Base-by-base conservation (phyloP, 805 yeast species). In the Aciculoconidium aculeatum region DNA sequence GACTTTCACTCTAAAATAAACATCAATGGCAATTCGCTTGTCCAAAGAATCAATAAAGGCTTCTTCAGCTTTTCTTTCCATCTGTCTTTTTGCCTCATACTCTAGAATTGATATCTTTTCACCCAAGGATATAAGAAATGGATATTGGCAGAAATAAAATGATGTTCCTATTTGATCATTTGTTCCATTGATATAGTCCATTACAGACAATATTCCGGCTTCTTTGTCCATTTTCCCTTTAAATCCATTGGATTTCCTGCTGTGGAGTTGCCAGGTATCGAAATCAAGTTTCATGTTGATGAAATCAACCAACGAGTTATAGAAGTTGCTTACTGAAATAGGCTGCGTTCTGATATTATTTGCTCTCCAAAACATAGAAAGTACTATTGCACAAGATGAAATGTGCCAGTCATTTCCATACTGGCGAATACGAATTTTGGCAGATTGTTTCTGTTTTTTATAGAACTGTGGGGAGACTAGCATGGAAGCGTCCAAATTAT, bases 61-160 rank as follows among this genome's bases (percentile, higher is more conserved):
- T 49, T 84, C 90, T 44, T 86, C 95, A 0, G 95, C 95, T 44
- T 80, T 78, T 30, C 80, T 60, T 44, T 82, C 92, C 95, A 87
- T 87, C 30, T 73, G 80, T 26, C 80, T 55, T 37, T 76, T 70
- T 0, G 90, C 86, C 47, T 86, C 95, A 49, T 83, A 77, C 42
- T 84, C 94, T 39, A 90, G 56, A 2, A 90, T 75, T 0, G 80
- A 66, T 2, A 87, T 80, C 51, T 90, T 90, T 1, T 86, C 71
- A 0, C 94, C 96, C 35, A 90, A 54, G 0, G 94, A 77, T 14
- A 90, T 58, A 29, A 86, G 58, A 48, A 83, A 87, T 2, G 96
- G 96, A 41, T 69, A 87, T 39, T 82, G 81, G 49, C 97, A 88
- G 37, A 90, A 76, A 76, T 69, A 53, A 72, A 74, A 47, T 40